Percentiles rank a stretch among this genome's conserved stretches.
Evolutionary conservation across 345 rosid genomes (phyloP).

Genomic region (Hibiscus mutabilis): DNA sequence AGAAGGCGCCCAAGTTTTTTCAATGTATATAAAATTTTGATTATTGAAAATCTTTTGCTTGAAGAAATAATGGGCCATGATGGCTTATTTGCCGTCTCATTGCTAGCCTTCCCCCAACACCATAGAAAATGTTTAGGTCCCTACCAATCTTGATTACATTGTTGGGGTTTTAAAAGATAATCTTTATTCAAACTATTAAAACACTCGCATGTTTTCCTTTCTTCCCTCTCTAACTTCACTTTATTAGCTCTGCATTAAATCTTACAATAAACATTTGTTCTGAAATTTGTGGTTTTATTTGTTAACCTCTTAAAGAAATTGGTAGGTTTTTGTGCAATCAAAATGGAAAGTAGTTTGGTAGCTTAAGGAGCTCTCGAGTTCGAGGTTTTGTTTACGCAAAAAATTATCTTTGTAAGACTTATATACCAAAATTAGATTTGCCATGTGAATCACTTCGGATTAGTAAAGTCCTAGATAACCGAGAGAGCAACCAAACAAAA

Average conservation of each 20-base stretch:
- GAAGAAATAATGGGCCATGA: not conserved
- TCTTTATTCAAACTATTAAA: not conserved
- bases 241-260: not conserved
- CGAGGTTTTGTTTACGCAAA: too few relatives aligned
- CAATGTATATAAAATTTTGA: not conserved
- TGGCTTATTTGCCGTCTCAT: not conserved
- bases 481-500: too few relatives aligned
- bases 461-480: too few relatives aligned
- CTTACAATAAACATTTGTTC: not conserved
- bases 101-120: not conserved
- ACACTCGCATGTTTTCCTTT: not conserved
- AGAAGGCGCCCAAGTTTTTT: not conserved
- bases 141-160: not conserved
- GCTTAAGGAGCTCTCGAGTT: too few relatives aligned
- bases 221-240: not conserved
- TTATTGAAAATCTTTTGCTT: conserved; percentile 2
- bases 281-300: not conserved
- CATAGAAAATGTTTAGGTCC: not conserved
- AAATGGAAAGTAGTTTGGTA: too few relatives aligned
- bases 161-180: conserved; percentile 2
- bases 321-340: too few relatives aligned
- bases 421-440: too few relatives aligned
- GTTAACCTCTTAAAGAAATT: too few relatives aligned
- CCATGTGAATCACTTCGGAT: too few relatives aligned
- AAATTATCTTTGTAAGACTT: too few relatives aligned